Base-by-base conservation (phyloP, 176 grass and related monocot genomes). In the Phoenix dactylifera region DNA sequence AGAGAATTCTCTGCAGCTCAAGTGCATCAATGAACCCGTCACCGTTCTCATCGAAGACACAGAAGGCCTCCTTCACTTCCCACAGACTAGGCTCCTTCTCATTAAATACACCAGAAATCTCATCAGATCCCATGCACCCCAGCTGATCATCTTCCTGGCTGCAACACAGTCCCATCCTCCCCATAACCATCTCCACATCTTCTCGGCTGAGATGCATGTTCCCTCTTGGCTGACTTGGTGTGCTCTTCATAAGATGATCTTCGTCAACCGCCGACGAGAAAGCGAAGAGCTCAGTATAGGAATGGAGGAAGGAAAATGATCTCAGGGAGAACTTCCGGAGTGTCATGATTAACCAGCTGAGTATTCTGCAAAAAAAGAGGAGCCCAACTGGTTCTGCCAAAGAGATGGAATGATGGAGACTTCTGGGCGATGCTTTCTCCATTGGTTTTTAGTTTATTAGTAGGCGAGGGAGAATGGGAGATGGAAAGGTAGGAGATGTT, bases 341-440 rank as follows among this genome's bases (percentile, higher is more conserved):
- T 57, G 32, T 17, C 6, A 65, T 69, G 54, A 79, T 63, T 22
- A 30, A 69, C 61, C 75, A 80, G 50, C 28, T 48, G 22, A 89
- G 28, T 58, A 79, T 44, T 35, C 62, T 60, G 51, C 82, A 18
- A 17, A 95, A 24, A 39, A 79, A 48, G 22, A 79, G 15, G 16
- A 81, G 20, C 28, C 60, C 62, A 30, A 66, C 35, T 54, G 60
- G 64, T 20, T 72, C 78, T 62, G 58, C 26, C 7, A 80, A 67
- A 55, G 65, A 50, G 26, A 79, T 18, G 35, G 35, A 44, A 9
- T 14, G 35, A 14, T 44, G 6, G 35, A 44, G 7, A 9, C 0
- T 44, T 44, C 35, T 44, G 35, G 35, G 35, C 2, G 35, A 44
- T 56, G 63, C 61, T 18, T 74, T 86, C 60, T 76, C 80, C 90